Evolutionary conservation across 1,284 basidiomycete species (phyloP).

Genomic region (Rhodotorula glutinis): DNA sequence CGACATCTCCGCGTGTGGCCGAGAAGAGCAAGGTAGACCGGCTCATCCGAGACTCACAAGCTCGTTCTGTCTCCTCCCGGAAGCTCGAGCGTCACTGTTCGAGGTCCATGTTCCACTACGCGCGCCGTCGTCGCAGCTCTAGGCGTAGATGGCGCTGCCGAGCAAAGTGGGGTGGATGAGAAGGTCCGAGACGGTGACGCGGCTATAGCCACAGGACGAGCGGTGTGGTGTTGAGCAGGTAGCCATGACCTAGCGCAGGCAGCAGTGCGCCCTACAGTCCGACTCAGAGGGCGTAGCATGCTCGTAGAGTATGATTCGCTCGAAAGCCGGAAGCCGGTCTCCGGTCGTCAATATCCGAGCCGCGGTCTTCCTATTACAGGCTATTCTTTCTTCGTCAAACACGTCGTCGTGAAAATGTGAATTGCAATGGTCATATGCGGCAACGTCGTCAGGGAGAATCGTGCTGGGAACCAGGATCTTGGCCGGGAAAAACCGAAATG

Average conservation of each 20-base stretch:
- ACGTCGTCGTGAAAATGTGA: background rate
- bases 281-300: background rate
- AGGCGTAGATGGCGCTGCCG: too few species aligned
- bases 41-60: slow-evolving; percentile 15
- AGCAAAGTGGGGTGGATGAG: background rate
- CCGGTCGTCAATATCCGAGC: too few species aligned
- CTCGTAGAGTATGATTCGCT: too few species aligned
- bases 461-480: too few species aligned
- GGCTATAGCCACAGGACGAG: background rate
- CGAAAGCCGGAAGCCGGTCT: too few species aligned
- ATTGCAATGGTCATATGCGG: background rate
- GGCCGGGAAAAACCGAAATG: background rate
- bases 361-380: too few species aligned
- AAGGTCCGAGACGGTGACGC: background rate
- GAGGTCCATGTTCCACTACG: background rate
- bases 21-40: too few species aligned
- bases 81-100: background rate
- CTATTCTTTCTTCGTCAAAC: too few species aligned
- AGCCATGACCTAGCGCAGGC: too few species aligned
- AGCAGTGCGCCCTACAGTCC: background rate
- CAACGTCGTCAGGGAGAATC: background rate
- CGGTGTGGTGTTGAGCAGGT: background rate
- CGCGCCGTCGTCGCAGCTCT: background rate
- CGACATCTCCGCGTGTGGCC: too few species aligned
- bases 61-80: background rate